A percentile compares a stretch with the other conserved stretches of the same genome.
These are phyloP conservation scores for Talaromyces thailandensis DNA, from an alignment of 495 filamentous ascomycete species.

Conservation along the genomic window DNA sequence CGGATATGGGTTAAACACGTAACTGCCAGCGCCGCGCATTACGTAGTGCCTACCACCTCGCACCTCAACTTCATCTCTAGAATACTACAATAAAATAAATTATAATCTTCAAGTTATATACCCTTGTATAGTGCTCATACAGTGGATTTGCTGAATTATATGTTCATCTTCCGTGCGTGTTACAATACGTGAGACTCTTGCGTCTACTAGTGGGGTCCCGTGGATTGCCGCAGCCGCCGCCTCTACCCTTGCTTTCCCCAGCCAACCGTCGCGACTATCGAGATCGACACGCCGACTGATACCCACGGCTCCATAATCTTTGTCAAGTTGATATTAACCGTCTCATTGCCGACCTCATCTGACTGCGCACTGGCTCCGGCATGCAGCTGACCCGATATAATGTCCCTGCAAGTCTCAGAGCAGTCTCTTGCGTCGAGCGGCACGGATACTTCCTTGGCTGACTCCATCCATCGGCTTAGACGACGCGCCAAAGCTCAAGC, in stretches of 20 bases:
- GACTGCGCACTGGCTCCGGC: constrained; percentile 6
- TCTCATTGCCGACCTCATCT: neutral
- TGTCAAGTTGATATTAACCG: neutral
- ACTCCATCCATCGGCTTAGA: constrained; percentile 1
- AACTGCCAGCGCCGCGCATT: neutral
- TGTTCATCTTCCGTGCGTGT: neutral
- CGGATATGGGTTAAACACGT: neutral
- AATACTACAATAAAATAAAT: neutral
- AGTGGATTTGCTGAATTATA: neutral
- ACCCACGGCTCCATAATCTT: neutral
- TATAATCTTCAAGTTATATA: neutral
- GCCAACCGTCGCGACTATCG: neutral
- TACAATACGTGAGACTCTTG: neutral
- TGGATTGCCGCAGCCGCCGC: constrained; percentile 4
- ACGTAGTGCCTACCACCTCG: neutral
- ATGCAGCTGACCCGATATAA: constrained; percentile 3
- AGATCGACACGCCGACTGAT: neutral
- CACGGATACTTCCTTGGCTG: neutral
- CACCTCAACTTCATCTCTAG: neutral
- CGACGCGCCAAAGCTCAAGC: constrained; percentile 2
- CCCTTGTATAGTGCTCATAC: neutral
- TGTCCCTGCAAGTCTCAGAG: constrained; percentile 11
- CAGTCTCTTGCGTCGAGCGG: constrained; percentile 6
- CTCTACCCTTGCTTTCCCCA: neutral
- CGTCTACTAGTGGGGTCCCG: constrained; percentile 1